Evolutionary conservation across 2,329 filamentous ascomycete species (phyloP).

Genomic region (Fusarium musae): DNA sequence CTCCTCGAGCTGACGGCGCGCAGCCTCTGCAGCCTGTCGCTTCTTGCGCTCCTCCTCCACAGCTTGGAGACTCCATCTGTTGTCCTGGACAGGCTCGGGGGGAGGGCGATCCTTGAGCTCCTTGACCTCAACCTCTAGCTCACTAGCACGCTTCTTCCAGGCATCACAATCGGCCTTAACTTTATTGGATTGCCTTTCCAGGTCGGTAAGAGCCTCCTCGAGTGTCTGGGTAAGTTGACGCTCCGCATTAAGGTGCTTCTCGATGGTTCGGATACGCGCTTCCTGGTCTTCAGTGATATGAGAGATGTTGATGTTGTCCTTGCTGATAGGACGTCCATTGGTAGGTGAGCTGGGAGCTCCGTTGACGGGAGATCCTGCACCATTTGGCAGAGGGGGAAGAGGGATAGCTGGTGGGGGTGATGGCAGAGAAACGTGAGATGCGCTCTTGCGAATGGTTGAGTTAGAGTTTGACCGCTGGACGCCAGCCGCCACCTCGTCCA

Average conservation of each 20-base stretch:
- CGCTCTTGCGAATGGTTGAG: constrained; percentile 84
- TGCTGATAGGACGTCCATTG: constrained; percentile 79
- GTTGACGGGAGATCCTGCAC: constrained; percentile 60
- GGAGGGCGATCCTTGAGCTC: constrained; percentile 66
- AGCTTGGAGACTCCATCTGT: constrained; percentile 80
- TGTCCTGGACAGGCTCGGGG: constrained; percentile 61
- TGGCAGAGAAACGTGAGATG: constrained; percentile 83
- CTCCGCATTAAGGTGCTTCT: constrained; percentile 96
- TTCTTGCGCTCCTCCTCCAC: constrained; percentile 98
- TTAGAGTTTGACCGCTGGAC: constrained; percentile 70
- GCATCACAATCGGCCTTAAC: constrained; percentile 89
- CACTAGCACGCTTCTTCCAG: constrained; percentile 86
- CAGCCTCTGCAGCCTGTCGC: constrained; percentile 88
- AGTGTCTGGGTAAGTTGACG: constrained; percentile 95
- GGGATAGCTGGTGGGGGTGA: constrained; percentile 96
- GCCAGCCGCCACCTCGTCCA: constrained; percentile 61
- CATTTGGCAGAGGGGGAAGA: constrained; percentile 86
- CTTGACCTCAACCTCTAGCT: constrained; percentile 78
- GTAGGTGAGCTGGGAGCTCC: constrained; percentile 60
- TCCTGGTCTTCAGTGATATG: constrained; percentile 96
- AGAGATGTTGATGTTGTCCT: constrained; percentile 73
- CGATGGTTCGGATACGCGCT: constrained; percentile 91
- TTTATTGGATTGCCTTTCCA: constrained; percentile 92
- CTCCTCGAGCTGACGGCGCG: constrained; percentile 89
- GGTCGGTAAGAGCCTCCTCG: constrained; percentile 93